phyloP scores from a whole-genome alignment of 495 filamentous ascomycete genomes.

The Neurospora sp. region DNA sequence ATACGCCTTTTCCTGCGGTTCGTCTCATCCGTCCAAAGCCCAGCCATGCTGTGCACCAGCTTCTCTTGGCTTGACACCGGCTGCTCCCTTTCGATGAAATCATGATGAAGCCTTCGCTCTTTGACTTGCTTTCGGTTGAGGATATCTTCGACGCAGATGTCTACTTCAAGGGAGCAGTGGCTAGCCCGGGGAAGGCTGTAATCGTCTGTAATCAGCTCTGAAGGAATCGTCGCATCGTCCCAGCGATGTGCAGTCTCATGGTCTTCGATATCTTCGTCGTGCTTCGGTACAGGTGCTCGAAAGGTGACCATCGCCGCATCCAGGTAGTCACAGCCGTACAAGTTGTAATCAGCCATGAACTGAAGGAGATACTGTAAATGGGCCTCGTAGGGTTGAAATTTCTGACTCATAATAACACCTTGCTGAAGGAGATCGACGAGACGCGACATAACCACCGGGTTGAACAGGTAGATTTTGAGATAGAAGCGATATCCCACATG shows the following conservation, averaged over 20 bases:
- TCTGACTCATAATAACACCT: conserved; percentile 70
- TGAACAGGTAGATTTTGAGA: conserved; percentile 88
- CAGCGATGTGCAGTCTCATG: conserved; percentile 48
- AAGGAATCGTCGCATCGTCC: conserved; percentile 57
- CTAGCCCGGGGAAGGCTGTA: conserved; percentile 61
- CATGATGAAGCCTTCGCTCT: conserved; percentile 70
- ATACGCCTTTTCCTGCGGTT: conserved; percentile 62
- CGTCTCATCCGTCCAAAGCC: conserved; percentile 86
- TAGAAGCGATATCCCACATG: conserved; percentile 86
- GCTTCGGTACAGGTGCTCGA: conserved; percentile 62
- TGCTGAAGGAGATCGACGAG: conserved; percentile 78
- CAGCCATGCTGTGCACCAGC: conserved; percentile 83
- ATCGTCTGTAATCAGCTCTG: conserved; percentile 46
- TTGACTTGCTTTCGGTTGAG: conserved; percentile 66
- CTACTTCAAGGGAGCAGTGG: conserved; percentile 79
- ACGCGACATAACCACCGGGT: conserved; percentile 70
- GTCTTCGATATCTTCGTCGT: conserved; percentile 42
- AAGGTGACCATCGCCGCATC: conserved; percentile 50
- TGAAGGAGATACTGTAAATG: conserved; percentile 86
- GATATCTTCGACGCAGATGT: conserved; percentile 82
- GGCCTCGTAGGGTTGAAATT: conserved; percentile 85
- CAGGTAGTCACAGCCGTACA: conserved; percentile 88
- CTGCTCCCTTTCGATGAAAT: conserved; percentile 69
- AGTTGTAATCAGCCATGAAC: conserved; percentile 97
- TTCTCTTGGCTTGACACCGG: conserved; percentile 59